Base-by-base conservation (phyloP, 805 yeast species). In the Zygoascus biomembranicola region DNA sequence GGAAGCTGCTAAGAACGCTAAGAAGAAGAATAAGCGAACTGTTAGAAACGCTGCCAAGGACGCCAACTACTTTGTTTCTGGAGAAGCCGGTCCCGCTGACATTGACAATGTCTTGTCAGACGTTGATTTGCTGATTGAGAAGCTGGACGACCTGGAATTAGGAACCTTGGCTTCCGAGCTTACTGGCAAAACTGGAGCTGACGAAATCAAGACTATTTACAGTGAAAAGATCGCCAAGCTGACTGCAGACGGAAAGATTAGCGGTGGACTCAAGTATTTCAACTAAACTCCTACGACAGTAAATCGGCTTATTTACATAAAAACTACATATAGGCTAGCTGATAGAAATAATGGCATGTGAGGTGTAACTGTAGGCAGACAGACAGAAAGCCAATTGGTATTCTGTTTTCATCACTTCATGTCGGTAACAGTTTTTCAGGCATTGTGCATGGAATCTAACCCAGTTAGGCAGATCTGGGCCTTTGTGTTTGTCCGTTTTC, bases 1-100 rank as follows among this genome's bases (percentile, higher is more conserved):
- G 69, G 96, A 94, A 79, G 88, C 87, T 63, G 97, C 97, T 52
- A 82, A 82, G 73, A 76, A 75, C 58, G 86, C 86, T 49, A 90
- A 89, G 79, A 94, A 94, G 95, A 94, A 94, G 87, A 87, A 87
- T 76, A 88, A 87, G 84, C 85, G 96, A 77, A 72, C 83, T 43
- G 72, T 94, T 60, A 88, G 98, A 80, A 72, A 73, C 63, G 77
- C 90, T 55, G 88, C 82, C 61, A 89, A 90, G 77, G 97, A 87
- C 45, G 81, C 77, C 62, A 86, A 77, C 55, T 89, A 88, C 80
- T 90, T 89, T 62, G 61, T 57, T 53, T 94, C 94, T 62, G 89
- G 84, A 64, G 80, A 80, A 57, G 78, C 92, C 49, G 76, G 80
- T 55, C 72, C 74, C 55, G 84, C 86, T 61, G 95, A 87, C 59